Conservation (phyloP, 345 rosid genomes). For the Salix exigua region DNA sequence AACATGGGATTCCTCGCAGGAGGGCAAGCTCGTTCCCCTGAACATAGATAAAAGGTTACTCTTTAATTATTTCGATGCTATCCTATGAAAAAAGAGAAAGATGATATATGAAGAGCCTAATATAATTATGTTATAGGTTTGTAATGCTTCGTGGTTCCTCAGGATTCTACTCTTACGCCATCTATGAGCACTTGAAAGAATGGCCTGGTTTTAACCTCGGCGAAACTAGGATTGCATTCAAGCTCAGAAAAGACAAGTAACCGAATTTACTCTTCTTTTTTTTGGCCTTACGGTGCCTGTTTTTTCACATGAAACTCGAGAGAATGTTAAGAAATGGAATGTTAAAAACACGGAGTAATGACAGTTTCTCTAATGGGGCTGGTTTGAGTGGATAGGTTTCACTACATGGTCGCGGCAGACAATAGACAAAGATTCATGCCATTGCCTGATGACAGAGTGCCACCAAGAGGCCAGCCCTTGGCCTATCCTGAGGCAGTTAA, state of each 20-base stretch:
- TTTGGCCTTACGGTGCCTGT: background rate
- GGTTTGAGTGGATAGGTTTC: conserved; percentile 53
- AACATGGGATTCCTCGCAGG: conserved; percentile 8
- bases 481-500: conserved; percentile 81
- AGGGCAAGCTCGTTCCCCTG: background rate
- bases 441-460: conserved; percentile 69
- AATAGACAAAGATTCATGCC: conserved; percentile 91
- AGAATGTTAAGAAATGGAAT: too few relatives aligned
- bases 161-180: conserved; percentile 80
- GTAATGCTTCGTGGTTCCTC: conserved; percentile 66
- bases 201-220: conserved; percentile 83
- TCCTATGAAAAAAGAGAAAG: too few relatives aligned
- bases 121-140: conserved; percentile 40
- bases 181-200: conserved; percentile 60
- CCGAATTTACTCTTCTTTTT: background rate
- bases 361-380: background rate
- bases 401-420: conserved; percentile 78
- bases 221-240: conserved; percentile 68
- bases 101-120: background rate
- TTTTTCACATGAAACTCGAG: too few relatives aligned
- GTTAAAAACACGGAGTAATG: background rate
- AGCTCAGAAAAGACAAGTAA: conserved; percentile 77
- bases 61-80: too few relatives aligned
- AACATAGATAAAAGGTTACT: conserved; percentile 7
- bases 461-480: conserved; percentile 57